A percentile compares a stretch with the other conserved stretches of the same genome.
phyloP scores from a whole-genome alignment of 2,329 filamentous ascomycete genomes.

The Pyrenophora seminiperda region DNA sequence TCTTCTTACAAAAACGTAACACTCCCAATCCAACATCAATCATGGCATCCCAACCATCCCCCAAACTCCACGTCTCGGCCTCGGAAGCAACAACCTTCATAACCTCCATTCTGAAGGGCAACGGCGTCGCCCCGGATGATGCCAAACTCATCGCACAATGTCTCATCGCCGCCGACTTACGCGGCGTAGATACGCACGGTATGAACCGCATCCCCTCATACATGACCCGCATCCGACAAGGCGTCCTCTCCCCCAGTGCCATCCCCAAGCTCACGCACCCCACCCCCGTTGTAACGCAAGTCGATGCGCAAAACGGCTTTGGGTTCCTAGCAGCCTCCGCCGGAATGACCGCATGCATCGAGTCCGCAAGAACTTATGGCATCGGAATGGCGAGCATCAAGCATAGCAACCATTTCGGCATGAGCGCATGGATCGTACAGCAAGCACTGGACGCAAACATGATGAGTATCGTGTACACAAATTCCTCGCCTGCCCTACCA shows the following conservation, averaged over 20 bases:
- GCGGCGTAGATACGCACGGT: conserved; percentile 81
- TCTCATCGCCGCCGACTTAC: conserved; percentile 74
- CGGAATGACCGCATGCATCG: conserved; percentile 70
- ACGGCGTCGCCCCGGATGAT: conserved; percentile 64
- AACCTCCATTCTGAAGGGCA: conserved; percentile 61
- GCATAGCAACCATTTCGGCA: conserved; percentile 82
- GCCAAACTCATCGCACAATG: conserved; percentile 68
- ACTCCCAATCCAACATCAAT: background rate
- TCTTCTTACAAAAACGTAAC: background rate
- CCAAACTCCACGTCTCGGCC: conserved; percentile 18
- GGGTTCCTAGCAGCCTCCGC: conserved; percentile 72
- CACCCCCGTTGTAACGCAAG: conserved; percentile 72
- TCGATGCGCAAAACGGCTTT: conserved; percentile 72
- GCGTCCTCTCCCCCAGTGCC: conserved; percentile 67
- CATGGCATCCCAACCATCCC: background rate
- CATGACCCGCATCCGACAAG: conserved; percentile 71
- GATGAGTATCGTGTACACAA: conserved; percentile 66
- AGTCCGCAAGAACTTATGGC: conserved; percentile 68
- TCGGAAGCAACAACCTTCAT: conserved; percentile 50
- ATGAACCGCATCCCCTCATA: conserved; percentile 80
- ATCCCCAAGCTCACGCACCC: conserved; percentile 63
- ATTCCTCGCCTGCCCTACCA: conserved; percentile 70
- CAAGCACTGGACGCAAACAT: conserved; percentile 71
- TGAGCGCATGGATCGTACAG: conserved; percentile 80
- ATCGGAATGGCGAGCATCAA: conserved; percentile 78